phyloP scores from a whole-genome alignment of 495 filamentous ascomycete species.

The Copromyces sp. region DNA sequence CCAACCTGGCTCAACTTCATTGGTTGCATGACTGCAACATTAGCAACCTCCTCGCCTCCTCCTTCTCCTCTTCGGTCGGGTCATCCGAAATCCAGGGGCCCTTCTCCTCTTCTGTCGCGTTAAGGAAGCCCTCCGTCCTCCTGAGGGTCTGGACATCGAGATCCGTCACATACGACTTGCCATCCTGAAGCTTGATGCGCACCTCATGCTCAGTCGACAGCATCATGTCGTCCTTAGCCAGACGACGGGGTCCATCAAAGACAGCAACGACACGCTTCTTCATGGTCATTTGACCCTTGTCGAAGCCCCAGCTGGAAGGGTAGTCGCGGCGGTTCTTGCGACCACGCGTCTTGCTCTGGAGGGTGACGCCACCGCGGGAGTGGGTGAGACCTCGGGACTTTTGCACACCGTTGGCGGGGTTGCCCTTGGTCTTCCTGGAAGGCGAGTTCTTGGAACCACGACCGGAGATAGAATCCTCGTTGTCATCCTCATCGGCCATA shows the following conservation, averaged over 20 bases:
- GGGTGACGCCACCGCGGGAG: conserved; percentile 50
- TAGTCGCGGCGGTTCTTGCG: conserved; percentile 84
- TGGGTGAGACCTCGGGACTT: conserved; percentile 50
- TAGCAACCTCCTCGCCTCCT: conserved; percentile 5
- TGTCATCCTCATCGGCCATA: conserved; percentile 46
- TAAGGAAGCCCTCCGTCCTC: conserved; percentile 70
- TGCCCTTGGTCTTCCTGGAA: conserved; percentile 29
- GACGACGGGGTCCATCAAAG: conserved; percentile 76
- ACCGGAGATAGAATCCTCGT: conserved; percentile 23
- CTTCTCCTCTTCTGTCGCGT: conserved; percentile 71
- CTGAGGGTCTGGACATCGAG: conserved; percentile 85
- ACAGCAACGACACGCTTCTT: conserved; percentile 94
- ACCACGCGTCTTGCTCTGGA: conserved; percentile 52
- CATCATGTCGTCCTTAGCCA: conserved; percentile 99
- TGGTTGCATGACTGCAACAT: neutral
- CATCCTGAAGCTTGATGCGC: conserved; percentile 62
- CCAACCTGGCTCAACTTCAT: neutral
- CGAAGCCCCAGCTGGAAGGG: conserved; percentile 84
- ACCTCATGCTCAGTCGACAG: conserved; percentile 91
- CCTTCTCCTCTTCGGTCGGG: conserved; percentile 36
- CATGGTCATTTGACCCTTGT: conserved; percentile 85
- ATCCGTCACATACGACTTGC: conserved; percentile 78
- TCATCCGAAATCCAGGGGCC: conserved; percentile 61
- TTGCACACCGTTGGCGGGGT: conserved; percentile 39
- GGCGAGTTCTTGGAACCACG: conserved; percentile 20